phyloP scores from a whole-genome alignment of 352 stramenopile genomes.

The Nothophytophthora sp. region DNA sequence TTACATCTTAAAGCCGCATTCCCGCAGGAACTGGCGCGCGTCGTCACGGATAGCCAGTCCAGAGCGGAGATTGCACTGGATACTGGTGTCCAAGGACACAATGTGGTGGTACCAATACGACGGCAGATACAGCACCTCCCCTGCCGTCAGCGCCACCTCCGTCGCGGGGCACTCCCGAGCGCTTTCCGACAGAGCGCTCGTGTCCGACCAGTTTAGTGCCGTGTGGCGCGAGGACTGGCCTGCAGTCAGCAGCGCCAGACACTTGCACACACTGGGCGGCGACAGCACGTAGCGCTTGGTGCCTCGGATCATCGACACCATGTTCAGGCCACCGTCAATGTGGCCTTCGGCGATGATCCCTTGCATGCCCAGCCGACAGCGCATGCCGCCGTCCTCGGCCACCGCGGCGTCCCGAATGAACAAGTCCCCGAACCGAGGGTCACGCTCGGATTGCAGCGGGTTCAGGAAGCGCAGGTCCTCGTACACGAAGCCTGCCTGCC shows the following conservation, averaged over 20 bases:
- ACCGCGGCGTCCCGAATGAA: conserved; percentile 46
- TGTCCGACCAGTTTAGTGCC: conserved; percentile 90
- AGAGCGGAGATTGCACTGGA: conserved; percentile 95
- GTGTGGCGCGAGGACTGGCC: conserved; percentile 91
- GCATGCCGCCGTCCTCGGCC: conserved; percentile 53
- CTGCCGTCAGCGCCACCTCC: conserved; percentile 91
- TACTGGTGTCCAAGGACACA: conserved; percentile 92
- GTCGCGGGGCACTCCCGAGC: conserved; percentile 62
- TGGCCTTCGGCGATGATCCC: conserved; percentile 94
- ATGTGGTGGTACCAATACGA: conserved; percentile 97
- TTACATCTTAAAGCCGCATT: conserved; percentile 35
- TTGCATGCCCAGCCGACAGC: conserved; percentile 90
- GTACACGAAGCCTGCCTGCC: conserved; percentile 56
- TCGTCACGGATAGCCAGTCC: conserved; percentile 37
- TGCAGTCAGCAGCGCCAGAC: conserved; percentile 69
- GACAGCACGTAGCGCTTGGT: conserved; percentile 93
- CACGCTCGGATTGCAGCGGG: conserved; percentile 71
- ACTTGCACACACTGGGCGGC: conserved; percentile 87
- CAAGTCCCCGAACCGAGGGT: conserved; percentile 45
- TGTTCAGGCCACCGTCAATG: conserved; percentile 94
- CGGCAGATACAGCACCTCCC: conserved; percentile 95
- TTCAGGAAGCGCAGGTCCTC: conserved; percentile 93
- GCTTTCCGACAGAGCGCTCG: conserved; percentile 22
- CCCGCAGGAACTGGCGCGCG: conserved; percentile 30
- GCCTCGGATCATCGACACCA: conserved; percentile 91